Evolutionary conservation across 2,329 filamentous ascomycete species (phyloP).

Genomic region (Trichoderma harzianum): DNA sequence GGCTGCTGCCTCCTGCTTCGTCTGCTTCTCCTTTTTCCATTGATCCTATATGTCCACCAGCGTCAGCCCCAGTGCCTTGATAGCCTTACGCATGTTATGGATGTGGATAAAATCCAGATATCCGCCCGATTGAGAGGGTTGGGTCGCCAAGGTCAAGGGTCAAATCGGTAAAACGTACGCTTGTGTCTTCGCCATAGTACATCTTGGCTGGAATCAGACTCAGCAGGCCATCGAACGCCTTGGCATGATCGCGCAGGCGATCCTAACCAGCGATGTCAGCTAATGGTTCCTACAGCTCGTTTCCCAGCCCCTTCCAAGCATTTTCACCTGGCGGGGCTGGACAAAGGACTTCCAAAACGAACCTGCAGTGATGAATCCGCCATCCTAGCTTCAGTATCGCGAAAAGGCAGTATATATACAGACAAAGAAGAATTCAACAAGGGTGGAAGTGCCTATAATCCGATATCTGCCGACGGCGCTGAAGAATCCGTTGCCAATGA

Average conservation of each 20-base stretch:
- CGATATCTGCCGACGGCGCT: neutral
- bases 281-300: neutral
- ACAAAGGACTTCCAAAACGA: slow-evolving; percentile 33
- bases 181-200: slow-evolving; percentile 84
- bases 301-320: neutral
- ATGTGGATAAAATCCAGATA: neutral
- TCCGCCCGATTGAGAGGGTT: neutral
- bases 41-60: slow-evolving; percentile 61
- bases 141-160: neutral
- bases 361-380: slow-evolving; percentile 47
- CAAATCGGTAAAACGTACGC: slow-evolving; percentile 56
- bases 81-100: neutral
- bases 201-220: slow-evolving; percentile 86
- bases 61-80: neutral
- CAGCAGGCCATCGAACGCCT: slow-evolving; percentile 82
- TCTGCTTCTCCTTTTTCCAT: slow-evolving; percentile 93
- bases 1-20: slow-evolving; percentile 79
- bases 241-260: slow-evolving; percentile 56
- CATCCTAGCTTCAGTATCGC: slow-evolving; percentile 30
- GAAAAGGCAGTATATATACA: neutral
- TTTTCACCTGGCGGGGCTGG: slow-evolving; percentile 24
- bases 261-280: slow-evolving; percentile 39
- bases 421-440: neutral
- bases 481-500: neutral
- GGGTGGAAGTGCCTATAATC: neutral